Percentiles rank a stretch among this genome's conserved stretches.
phyloP scores from a whole-genome alignment of 192 early-diverging fungal species.

The Coemansia sp. region DNA sequence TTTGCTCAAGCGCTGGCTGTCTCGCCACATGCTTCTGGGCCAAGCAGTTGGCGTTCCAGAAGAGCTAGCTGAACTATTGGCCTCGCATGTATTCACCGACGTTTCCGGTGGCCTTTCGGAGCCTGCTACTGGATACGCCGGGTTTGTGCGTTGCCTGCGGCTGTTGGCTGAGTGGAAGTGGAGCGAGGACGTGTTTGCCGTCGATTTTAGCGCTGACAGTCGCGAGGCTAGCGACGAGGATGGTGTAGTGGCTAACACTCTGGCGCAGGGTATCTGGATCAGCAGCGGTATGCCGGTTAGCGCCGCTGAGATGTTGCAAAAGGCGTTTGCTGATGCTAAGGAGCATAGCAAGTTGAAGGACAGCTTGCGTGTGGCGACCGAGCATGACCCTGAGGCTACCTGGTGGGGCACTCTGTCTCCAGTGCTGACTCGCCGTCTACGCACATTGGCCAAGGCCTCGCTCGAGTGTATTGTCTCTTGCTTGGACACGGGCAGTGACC shows the following conservation, averaged over 20 bases:
- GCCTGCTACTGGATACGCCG: slow-evolving; percentile 70
- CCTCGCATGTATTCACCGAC: slow-evolving; percentile 72
- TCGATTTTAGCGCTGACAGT: slow-evolving; percentile 74
- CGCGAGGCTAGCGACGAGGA: slow-evolving; percentile 36
- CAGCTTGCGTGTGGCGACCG: slow-evolving; percentile 34
- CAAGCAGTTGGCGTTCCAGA: slow-evolving; percentile 64
- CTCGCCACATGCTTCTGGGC: slow-evolving; percentile 77
- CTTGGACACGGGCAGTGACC: slow-evolving; percentile 23
- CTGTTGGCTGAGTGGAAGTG: slow-evolving; percentile 78
- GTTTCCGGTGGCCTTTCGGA: slow-evolving; percentile 54
- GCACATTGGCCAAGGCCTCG: slow-evolving; percentile 69
- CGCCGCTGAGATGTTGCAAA: slow-evolving; percentile 17
- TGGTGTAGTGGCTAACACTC: neutral
- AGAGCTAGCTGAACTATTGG: slow-evolving; percentile 80
- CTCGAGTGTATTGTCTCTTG: slow-evolving; percentile 57
- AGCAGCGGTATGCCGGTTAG: slow-evolving; percentile 24
- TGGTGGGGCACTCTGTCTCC: slow-evolving; percentile 44
- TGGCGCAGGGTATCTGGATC: slow-evolving; percentile 25
- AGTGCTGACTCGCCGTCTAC: slow-evolving; percentile 55
- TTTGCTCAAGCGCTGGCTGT: slow-evolving; percentile 89
- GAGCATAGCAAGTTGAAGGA: slow-evolving; percentile 28
- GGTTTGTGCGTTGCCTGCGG: slow-evolving; percentile 77
- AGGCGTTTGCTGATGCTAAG: slow-evolving; percentile 62
- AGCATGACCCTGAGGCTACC: slow-evolving; percentile 37
- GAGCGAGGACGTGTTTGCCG: slow-evolving; percentile 75